These are phyloP conservation scores for Artemisia annua DNA, from an alignment of 129 eudicot genomes.

Conservation along the genomic window DNA sequence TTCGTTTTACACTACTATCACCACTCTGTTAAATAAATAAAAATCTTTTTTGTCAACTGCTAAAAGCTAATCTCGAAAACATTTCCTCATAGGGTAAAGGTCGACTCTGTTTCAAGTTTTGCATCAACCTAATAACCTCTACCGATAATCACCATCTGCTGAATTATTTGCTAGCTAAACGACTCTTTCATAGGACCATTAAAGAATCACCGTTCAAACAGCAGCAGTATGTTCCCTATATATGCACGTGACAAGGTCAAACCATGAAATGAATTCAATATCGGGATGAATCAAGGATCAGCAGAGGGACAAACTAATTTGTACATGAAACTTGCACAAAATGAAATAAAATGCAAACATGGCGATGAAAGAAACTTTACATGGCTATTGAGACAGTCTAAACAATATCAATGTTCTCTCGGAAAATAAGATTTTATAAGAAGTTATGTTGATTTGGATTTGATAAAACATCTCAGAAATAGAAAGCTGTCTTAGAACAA, in stretches of 20 bases:
- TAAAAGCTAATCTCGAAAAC: background rate
- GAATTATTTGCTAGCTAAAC: conserved; percentile 5
- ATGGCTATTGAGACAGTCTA: background rate
- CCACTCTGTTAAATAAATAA: background rate
- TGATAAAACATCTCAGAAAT: conserved; percentile 18
- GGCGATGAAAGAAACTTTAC: conserved; percentile 5
- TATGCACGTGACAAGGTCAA: conserved; percentile 27
- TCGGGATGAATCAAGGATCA: background rate
- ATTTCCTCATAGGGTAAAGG: background rate
- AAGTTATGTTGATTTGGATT: background rate
- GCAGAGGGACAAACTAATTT: background rate
- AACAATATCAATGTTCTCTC: background rate
- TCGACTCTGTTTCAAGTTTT: conserved; percentile 18
- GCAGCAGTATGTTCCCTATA: conserved; percentile 7
- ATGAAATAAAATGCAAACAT: conserved; percentile 2
- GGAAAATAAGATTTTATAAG: background rate
- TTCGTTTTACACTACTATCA: conserved; percentile 1
- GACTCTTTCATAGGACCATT: background rate
- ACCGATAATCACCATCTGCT: background rate
- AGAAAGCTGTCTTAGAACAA: conserved; percentile 30
- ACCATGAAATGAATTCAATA: background rate
- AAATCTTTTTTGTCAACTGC: background rate
- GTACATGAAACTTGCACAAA: background rate
- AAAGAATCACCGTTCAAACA: background rate
- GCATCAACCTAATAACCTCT: background rate